Evolutionary conservation across 495 filamentous ascomycete species (phyloP).

Genomic region (Talaromyces adpressus): DNA sequence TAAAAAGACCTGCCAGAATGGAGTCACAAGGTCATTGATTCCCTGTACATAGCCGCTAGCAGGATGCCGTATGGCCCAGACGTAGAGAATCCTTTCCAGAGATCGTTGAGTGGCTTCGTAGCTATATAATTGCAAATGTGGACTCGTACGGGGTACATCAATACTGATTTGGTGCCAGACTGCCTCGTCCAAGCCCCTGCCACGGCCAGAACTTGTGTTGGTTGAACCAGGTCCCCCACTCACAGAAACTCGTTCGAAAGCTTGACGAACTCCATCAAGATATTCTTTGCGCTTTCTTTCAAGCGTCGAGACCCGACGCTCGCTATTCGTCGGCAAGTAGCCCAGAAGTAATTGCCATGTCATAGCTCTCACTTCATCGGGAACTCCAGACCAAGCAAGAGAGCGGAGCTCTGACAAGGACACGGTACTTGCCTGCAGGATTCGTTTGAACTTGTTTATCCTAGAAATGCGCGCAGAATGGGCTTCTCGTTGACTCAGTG

Average conservation of each 20-base stretch:
- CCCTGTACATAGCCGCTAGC: slow-evolving; percentile 97
- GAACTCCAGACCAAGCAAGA: slow-evolving; percentile 87
- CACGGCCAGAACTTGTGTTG: slow-evolving; percentile 36
- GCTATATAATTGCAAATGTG: slow-evolving; percentile 86
- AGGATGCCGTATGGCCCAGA: slow-evolving; percentile 96
- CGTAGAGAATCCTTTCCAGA: slow-evolving; percentile 87
- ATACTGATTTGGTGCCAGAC: slow-evolving; percentile 99
- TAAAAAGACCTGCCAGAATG: slow-evolving; percentile 96
- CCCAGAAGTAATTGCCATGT: slow-evolving; percentile 95
- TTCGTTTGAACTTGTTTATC: slow-evolving; percentile 97
- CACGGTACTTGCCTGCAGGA: slow-evolving; percentile 86
- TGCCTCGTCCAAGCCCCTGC: slow-evolving; percentile 81
- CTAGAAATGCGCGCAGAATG: slow-evolving; percentile 82
- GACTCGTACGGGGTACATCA: slow-evolving; percentile 94
- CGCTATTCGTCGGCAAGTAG: slow-evolving; percentile 90
- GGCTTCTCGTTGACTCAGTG: slow-evolving; percentile 76
- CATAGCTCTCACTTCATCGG: slow-evolving; percentile 93
- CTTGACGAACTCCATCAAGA: slow-evolving; percentile 88
- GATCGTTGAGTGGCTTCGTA: slow-evolving; percentile 95
- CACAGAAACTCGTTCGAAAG: slow-evolving; percentile 66
- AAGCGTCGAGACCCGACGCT: slow-evolving; percentile 80
- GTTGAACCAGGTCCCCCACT: slow-evolving; percentile 23
- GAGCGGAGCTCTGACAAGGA: slow-evolving; percentile 74
- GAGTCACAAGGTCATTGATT: slow-evolving; percentile 96
- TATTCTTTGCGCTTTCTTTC: slow-evolving; percentile 97